These are phyloP conservation scores for Aspergillus fischeri DNA, from an alignment of 2,329 filamentous ascomycete species.

Conservation along the genomic window DNA sequence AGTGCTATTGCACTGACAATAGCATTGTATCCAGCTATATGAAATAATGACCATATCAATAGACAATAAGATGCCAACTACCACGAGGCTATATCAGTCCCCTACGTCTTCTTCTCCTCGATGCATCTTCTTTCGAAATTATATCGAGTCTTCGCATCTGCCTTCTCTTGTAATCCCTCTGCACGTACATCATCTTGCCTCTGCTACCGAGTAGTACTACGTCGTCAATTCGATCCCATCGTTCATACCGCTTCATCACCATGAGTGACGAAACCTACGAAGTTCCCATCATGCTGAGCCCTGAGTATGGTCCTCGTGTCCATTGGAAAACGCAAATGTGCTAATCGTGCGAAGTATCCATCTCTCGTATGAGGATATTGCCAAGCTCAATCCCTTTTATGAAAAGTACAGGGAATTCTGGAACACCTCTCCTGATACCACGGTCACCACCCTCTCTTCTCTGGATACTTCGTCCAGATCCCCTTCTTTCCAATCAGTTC, in stretches of 20 bases:
- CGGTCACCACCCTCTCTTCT: slow-evolving; percentile 8
- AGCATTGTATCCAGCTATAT: not conserved
- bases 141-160: not conserved
- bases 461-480: slow-evolving; percentile 11
- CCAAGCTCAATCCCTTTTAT: slow-evolving; percentile 25
- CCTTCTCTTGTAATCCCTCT: not conserved
- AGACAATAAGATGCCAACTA: not conserved
- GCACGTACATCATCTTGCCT: not conserved
- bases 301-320: slow-evolving; percentile 19
- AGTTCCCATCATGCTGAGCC: slow-evolving; percentile 26
- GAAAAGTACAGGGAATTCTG: slow-evolving; percentile 20
- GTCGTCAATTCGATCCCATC: slow-evolving; percentile 6
- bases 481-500: slow-evolving; percentile 15
- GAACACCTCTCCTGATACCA: slow-evolving; percentile 10
- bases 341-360: slow-evolving; percentile 14
- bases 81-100: not conserved
- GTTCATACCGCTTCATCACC: slow-evolving; percentile 1
- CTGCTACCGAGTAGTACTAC: not conserved
- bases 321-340: not conserved
- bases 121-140: not conserved
- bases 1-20: not conserved
- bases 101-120: not conserved
- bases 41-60: not conserved
- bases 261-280: slow-evolving; percentile 17
- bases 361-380: slow-evolving; percentile 22